phyloP scores from a whole-genome alignment of 78 protist species.

The Planoprotostelium fungivorum region DNA sequence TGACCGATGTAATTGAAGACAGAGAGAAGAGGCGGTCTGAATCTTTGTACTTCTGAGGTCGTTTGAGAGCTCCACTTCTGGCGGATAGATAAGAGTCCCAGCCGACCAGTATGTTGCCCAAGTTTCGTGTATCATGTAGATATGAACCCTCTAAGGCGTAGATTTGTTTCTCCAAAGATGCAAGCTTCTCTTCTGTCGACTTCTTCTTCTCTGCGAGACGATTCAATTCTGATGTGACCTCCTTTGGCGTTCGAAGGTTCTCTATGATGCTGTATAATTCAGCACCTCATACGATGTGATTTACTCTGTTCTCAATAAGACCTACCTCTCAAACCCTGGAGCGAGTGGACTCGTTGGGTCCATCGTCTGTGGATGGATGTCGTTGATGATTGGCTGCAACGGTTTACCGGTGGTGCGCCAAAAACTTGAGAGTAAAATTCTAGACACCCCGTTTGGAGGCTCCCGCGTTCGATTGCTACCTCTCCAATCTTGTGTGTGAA shows the following conservation, averaged over 20 bases:
- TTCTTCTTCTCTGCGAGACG: conserved; percentile 14
- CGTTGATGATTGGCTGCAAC: no score
- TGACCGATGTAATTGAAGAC: not conserved
- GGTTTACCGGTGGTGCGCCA: no score
- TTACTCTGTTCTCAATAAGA: not conserved
- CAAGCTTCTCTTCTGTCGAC: conserved; percentile 21
- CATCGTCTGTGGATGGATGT: no score
- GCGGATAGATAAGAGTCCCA: conserved; percentile 57
- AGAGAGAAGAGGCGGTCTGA: not conserved
- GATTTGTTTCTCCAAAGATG: conserved; percentile 46
- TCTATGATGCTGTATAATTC: not conserved
- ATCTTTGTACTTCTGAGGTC: not conserved
- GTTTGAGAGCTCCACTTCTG: conserved; percentile 53
- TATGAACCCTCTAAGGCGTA: conserved; percentile 61
- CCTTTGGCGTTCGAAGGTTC: not conserved
- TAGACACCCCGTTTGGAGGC: no score
- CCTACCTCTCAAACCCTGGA: not conserved
- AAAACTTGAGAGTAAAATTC: no score
- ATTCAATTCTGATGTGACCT: conserved; percentile 32
- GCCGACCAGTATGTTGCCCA: conserved; percentile 61
- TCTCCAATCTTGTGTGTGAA: no score
- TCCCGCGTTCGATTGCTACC: no score
- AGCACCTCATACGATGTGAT: not conserved
- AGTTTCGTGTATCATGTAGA: conserved; percentile 56
- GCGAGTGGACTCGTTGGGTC: not conserved